Conservation (phyloP, 495 filamentous ascomycete species). For the Podospora australis region DNA sequence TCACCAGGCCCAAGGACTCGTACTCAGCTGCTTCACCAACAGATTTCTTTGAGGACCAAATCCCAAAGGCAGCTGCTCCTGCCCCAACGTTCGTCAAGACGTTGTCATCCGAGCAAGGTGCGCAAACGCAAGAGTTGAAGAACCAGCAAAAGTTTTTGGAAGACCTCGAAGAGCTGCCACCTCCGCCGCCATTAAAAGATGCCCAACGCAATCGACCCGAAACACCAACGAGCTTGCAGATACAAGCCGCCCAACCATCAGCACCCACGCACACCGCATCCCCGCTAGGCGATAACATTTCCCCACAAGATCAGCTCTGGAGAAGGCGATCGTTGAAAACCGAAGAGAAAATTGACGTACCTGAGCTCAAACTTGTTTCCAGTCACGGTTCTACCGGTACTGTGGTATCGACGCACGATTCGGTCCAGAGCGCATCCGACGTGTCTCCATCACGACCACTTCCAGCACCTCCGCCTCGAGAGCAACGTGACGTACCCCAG, state of each 20-base stretch:
- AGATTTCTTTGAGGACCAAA: slow-evolving; percentile 7
- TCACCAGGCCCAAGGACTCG: slow-evolving; percentile 29
- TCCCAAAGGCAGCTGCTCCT: neutral
- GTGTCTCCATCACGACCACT: slow-evolving; percentile 4
- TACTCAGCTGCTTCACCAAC: slow-evolving; percentile 27
- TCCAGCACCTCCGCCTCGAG: slow-evolving; percentile 6
- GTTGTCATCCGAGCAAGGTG: slow-evolving; percentile 21
- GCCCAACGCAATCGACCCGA: slow-evolving; percentile 8
- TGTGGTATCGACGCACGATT: slow-evolving; percentile 10
- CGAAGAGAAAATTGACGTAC: slow-evolving; percentile 34
- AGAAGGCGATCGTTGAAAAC: slow-evolving; percentile 38
- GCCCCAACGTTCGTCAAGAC: slow-evolving; percentile 6
- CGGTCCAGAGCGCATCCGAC: neutral
- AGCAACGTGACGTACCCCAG: slow-evolving; percentile 1
- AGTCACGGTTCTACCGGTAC: slow-evolving; percentile 42
- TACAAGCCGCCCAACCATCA: slow-evolving; percentile 9
- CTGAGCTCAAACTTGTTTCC: slow-evolving; percentile 36
- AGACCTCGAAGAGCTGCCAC: slow-evolving; percentile 22
- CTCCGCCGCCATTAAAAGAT: slow-evolving; percentile 37
- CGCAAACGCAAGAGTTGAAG: slow-evolving; percentile 11
- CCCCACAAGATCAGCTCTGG: slow-evolving; percentile 38
- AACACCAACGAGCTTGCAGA: slow-evolving; percentile 14
- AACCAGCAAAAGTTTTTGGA: slow-evolving; percentile 2
- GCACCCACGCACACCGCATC: slow-evolving; percentile 11
- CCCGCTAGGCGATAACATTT: slow-evolving; percentile 17